These are phyloP conservation scores for Phaeomoniella chlamydospora DNA, from an alignment of 2,329 filamentous ascomycete species.

Conservation along the genomic window DNA sequence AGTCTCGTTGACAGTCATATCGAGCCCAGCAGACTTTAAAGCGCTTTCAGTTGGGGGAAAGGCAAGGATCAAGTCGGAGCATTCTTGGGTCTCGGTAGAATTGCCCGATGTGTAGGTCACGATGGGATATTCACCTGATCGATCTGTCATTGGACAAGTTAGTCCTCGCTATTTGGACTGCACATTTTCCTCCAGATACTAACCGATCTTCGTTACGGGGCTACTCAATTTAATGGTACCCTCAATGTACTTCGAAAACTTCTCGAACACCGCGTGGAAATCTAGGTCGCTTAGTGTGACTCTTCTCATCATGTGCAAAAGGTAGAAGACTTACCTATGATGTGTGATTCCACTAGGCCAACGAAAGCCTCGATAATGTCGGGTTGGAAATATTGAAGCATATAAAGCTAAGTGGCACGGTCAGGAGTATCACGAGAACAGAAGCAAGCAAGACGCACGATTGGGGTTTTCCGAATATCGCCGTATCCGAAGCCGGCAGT, in stretches of 20 bases:
- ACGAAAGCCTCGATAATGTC: not conserved
- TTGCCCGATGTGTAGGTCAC: not conserved
- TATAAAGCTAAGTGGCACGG: not conserved
- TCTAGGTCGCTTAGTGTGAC: not conserved
- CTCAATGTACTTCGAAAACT: not conserved
- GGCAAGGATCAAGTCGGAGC: slow-evolving; percentile 1
- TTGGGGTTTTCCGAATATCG: not conserved
- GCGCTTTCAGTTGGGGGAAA: slow-evolving; percentile 1
- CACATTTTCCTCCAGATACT: no score
- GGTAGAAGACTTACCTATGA: not conserved
- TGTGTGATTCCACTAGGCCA: not conserved
- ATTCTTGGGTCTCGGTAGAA: not conserved
- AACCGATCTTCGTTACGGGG: slow-evolving; percentile 1
- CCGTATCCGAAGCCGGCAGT: slow-evolving; percentile 1
- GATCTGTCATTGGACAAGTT: not conserved
- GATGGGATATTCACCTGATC: not conserved
- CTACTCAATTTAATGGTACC: slow-evolving; percentile 1
- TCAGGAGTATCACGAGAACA: not conserved
- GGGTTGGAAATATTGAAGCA: slow-evolving; percentile 1
- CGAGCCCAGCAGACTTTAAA: slow-evolving; percentile 1
- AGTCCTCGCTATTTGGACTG: no score
- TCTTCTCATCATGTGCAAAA: not conserved
- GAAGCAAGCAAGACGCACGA: not conserved
- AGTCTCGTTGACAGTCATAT: not conserved
- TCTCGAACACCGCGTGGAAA: slow-evolving; percentile 1